Percentiles rank a stretch among this genome's conserved stretches.
These are phyloP conservation scores for Lineolata rhizophorae DNA, from an alignment of 495 filamentous ascomycete species.

Conservation along the genomic window DNA sequence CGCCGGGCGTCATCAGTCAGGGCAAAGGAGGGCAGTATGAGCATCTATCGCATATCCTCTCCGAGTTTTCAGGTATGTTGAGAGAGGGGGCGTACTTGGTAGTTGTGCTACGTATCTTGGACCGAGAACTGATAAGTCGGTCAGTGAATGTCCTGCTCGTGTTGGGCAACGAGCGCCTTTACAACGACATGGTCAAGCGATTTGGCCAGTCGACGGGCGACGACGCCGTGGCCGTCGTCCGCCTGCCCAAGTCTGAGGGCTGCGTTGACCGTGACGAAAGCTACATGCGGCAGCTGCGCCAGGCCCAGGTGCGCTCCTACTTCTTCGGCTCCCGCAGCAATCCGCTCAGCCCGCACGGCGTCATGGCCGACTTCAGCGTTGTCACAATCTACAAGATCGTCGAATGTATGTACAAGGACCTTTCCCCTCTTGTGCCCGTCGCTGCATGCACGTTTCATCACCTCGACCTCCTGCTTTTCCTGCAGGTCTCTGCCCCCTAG, in stretches of 20 bases:
- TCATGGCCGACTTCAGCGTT: slow-evolving; percentile 51
- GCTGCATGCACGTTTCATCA: too few species aligned
- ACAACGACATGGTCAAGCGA: slow-evolving; percentile 52
- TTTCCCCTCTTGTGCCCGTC: background rate
- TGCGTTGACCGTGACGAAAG: slow-evolving; percentile 58
- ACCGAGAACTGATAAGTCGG: slow-evolving; percentile 1
- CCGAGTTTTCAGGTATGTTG: slow-evolving; percentile 51
- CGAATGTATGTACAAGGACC: slow-evolving; percentile 21
- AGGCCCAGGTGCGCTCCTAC: slow-evolving; percentile 66
- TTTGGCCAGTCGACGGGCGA: slow-evolving; percentile 40
- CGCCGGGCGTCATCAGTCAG: slow-evolving; percentile 42
- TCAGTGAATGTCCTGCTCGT: slow-evolving; percentile 59
- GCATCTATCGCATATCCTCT: slow-evolving; percentile 57
- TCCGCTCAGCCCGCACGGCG: slow-evolving; percentile 66
- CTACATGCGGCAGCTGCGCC: slow-evolving; percentile 47
- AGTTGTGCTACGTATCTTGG: too few species aligned
- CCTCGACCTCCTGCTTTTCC: too few species aligned
- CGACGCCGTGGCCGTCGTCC: slow-evolving; percentile 49
- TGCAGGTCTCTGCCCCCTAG: too few species aligned
- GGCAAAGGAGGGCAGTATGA: slow-evolving; percentile 43
- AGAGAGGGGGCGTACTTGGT: too few species aligned
- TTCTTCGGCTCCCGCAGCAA: slow-evolving; percentile 63
- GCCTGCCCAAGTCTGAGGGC: slow-evolving; percentile 70
- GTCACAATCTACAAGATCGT: slow-evolving; percentile 44
- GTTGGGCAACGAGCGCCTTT: slow-evolving; percentile 63